Base-by-base conservation (phyloP, 2,329 filamentous ascomycete genomes). In the Myriosclerotinia scirpicola region DNA sequence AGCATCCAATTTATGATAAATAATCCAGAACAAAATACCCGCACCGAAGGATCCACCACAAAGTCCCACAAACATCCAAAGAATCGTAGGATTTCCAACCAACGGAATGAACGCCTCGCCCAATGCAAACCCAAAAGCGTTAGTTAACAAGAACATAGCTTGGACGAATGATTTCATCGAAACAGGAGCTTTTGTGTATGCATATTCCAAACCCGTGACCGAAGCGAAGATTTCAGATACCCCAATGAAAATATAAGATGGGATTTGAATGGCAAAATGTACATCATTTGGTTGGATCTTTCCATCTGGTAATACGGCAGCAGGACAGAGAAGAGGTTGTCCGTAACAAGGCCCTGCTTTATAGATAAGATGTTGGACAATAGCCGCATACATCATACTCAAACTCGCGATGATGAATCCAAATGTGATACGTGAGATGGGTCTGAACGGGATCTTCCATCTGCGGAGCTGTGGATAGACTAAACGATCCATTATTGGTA, bases 81-180 rank as follows among this genome's bases (percentile, higher is more conserved):
- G 69, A 38, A 82, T 76, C 7, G 76, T 73, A 0, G 81, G 81
- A 69, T 83, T 80, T n/a, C 68, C 70, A 6, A 80, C 79, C 1
- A 78, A 73, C 0, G 80, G 79, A 30, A 79, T 76, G 30, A 83
- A 69, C 0, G 81, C 80, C 69, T 82, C 77, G 38, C 79, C 79
- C 8, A 83, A 71, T 2, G 85, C 85, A 48, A 81, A 81, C 5
- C 83, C 84, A 68, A 88, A 79, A 0, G 85, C 85, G 66, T 82
- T 85, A 70, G 84, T 91, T 79, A 90, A 86, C 44, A 92, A 82
- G 75, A 88, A 88, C 73, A 92, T 81, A 26, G 86, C 85, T 77
- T 85, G 83, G 72, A 93, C 88, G 38, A 93, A 83, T 0, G 87
- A 90, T 71, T 89, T 88, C 90, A 93, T 93, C 79, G 91, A 91